Percentiles rank a stretch among this genome's conserved stretches.
Evolutionary conservation across 805 yeast genomes (phyloP).

Genomic region (Kluyveromyces aestuarii): DNA sequence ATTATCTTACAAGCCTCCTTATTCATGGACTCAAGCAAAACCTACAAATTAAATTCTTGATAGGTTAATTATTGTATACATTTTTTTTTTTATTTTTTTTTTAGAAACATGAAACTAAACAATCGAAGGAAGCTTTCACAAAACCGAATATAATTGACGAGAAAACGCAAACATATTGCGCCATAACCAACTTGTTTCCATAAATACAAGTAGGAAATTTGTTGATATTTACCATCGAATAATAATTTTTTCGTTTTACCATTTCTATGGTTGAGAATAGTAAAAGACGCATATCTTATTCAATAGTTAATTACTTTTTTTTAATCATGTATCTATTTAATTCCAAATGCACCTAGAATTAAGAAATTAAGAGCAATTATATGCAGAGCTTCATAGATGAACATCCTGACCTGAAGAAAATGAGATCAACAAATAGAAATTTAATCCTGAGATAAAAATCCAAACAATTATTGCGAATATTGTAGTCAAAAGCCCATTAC

Average conservation of each 20-base stretch:
- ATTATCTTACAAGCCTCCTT: background rate
- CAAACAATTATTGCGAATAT: constrained; percentile 50
- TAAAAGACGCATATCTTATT: background rate
- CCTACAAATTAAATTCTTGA: background rate
- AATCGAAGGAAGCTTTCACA: background rate
- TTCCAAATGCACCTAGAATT: too few relatives aligned
- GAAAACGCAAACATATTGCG: too few relatives aligned
- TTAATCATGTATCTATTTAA: too few relatives aligned
- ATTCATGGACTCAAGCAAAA: background rate
- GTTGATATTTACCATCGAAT: too few relatives aligned
- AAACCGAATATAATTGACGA: too few relatives aligned
- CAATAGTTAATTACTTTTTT: background rate
- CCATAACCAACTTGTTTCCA: too few relatives aligned
- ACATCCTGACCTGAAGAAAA: constrained; percentile 39
- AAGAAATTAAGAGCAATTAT: background rate
- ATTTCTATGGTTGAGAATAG: too few relatives aligned
- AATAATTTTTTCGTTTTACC: too few relatives aligned
- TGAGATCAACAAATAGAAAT: constrained; percentile 50
- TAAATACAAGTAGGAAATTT: too few relatives aligned
- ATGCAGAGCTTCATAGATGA: constrained; percentile 16
- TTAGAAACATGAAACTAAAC: background rate
- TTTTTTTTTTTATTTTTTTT: too few relatives aligned
- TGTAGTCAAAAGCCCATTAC: constrained; percentile 39
- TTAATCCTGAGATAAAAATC: constrained; percentile 57
- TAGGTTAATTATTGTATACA: background rate